Evolutionary conservation across 495 filamentous ascomycete genomes (phyloP).

Genomic region (Pseudomonodictys pantanalensis): DNA sequence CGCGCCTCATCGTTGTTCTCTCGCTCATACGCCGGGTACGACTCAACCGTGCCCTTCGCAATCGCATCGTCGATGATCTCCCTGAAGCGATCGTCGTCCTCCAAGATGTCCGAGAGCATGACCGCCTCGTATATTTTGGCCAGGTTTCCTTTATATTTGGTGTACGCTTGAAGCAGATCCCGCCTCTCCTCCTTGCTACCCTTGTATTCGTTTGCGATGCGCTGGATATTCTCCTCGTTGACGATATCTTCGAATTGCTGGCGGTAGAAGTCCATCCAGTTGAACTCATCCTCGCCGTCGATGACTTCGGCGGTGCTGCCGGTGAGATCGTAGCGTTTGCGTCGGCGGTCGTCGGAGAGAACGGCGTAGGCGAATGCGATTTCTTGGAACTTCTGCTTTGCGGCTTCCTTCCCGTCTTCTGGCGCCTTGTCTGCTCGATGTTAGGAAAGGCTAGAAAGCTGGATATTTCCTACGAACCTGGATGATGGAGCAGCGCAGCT

Average conservation of each 20-base stretch:
- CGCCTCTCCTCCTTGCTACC: conserved; percentile 77
- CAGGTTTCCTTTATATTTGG: conserved; percentile 66
- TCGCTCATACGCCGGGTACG: conserved; percentile 64
- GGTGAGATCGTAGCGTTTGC: conserved; percentile 81
- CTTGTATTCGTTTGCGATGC: conserved; percentile 75
- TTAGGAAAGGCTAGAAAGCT: background rate
- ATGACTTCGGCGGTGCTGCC: conserved; percentile 80
- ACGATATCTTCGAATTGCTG: conserved; percentile 73
- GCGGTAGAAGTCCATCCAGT: conserved; percentile 85
- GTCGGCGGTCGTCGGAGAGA: conserved; percentile 73
- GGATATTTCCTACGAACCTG: conserved; percentile 30
- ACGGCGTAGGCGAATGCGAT: conserved; percentile 93
- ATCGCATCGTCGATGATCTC: conserved; percentile 81
- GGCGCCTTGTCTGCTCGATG: conserved; percentile 65
- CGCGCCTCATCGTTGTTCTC: conserved; percentile 50
- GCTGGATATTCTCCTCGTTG: conserved; percentile 63
- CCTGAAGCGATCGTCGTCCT: conserved; percentile 84
- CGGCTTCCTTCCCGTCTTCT: conserved; percentile 59
- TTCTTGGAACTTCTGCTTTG: conserved; percentile 77
- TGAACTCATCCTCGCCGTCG: conserved; percentile 74
- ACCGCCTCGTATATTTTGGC: conserved; percentile 72
- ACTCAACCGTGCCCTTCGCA: conserved; percentile 58
- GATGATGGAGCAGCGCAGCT: conserved; percentile 44
- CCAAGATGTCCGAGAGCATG: conserved; percentile 78
- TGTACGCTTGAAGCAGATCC: conserved; percentile 75